phyloP scores from a whole-genome alignment of 805 yeast genomes.

The Kodamaea lidongshanica region DNA sequence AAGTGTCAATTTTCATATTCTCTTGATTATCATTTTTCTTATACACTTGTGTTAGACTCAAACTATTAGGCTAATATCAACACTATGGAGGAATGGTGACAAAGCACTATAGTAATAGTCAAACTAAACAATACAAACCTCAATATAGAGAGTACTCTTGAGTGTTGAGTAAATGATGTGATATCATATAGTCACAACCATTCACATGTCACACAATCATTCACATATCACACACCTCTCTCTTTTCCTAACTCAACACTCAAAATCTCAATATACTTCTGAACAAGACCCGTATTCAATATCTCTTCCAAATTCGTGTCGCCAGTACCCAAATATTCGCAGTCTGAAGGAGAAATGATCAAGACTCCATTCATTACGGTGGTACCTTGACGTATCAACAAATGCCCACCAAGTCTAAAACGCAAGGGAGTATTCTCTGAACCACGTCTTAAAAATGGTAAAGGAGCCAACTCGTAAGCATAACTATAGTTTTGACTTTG shows the following conservation, averaged over 20 bases:
- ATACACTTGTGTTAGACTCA: no score
- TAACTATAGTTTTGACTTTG: constrained; percentile 43
- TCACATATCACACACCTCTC: no score
- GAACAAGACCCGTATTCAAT: constrained; percentile 31
- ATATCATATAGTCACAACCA: no score
- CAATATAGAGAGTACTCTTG: no score
- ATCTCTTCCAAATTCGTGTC: constrained; percentile 19
- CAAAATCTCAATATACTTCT: constrained; percentile 34
- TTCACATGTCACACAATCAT: neutral
- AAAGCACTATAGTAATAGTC: no score
- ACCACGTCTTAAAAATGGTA: constrained; percentile 40
- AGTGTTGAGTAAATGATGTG: no score
- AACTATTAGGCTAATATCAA: no score
- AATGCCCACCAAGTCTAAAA: constrained; percentile 44
- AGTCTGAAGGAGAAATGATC: constrained; percentile 27
- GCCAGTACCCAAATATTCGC: constrained; percentile 28
- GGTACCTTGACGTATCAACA: constrained; percentile 47
- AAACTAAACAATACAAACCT: no score
- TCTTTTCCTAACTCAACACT: constrained; percentile 26
- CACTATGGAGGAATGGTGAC: no score
- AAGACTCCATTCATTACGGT: constrained; percentile 42
- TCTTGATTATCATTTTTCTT: no score
- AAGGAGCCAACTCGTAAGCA: constrained; percentile 49
- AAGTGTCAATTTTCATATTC: no score
- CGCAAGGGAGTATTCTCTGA: constrained; percentile 24